phyloP scores from a whole-genome alignment of 1,284 basidiomycete genomes.

The Fomitopsis betulina region DNA sequence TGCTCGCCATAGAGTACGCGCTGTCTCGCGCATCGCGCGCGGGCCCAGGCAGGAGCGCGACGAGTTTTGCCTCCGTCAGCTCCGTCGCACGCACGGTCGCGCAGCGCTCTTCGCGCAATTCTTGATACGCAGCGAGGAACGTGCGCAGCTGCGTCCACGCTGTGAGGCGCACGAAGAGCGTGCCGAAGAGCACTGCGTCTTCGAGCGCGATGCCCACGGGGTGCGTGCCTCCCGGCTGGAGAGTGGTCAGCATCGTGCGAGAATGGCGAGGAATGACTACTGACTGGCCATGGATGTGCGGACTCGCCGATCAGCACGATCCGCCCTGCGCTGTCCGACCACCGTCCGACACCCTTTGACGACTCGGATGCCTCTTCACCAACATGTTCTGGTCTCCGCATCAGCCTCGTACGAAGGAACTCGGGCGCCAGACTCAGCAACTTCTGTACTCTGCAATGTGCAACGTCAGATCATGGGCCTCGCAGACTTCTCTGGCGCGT shows the following conservation, averaged over 20 bases:
- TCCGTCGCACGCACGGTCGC: slow-evolving; percentile 33
- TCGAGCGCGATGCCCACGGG: slow-evolving; percentile 37
- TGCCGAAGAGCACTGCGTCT: slow-evolving; percentile 43
- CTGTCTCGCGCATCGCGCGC: slow-evolving; percentile 34
- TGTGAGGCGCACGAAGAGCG: slow-evolving; percentile 40
- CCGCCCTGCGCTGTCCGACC: slow-evolving; percentile 44
- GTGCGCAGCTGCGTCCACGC: slow-evolving; percentile 34
- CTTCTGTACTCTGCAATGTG: slow-evolving; percentile 38
- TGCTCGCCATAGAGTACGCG: slow-evolving; percentile 23
- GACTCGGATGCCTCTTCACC: slow-evolving; percentile 40
- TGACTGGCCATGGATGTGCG: slow-evolving; percentile 40
- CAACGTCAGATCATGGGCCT: too few relatives aligned
- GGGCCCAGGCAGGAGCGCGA: slow-evolving; percentile 36
- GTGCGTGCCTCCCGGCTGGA: slow-evolving; percentile 32
- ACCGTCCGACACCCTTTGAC: slow-evolving; percentile 40
- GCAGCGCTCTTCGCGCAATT: slow-evolving; percentile 38
- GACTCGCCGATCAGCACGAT: slow-evolving; percentile 45
- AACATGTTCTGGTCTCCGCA: slow-evolving; percentile 30
- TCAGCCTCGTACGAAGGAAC: slow-evolving; percentile 24
- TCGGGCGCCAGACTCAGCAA: slow-evolving; percentile 36
- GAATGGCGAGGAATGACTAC: slow-evolving; percentile 27
- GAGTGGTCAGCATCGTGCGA: slow-evolving; percentile 28
- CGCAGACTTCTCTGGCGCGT: too few relatives aligned
- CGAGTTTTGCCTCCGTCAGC: slow-evolving; percentile 29
- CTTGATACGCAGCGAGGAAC: slow-evolving; percentile 40